Percentiles rank a stretch among this genome's conserved stretches.
Evolutionary conservation across 1,139 yeast species (phyloP).

Genomic region (Saccharomyces pastorianus): DNA sequence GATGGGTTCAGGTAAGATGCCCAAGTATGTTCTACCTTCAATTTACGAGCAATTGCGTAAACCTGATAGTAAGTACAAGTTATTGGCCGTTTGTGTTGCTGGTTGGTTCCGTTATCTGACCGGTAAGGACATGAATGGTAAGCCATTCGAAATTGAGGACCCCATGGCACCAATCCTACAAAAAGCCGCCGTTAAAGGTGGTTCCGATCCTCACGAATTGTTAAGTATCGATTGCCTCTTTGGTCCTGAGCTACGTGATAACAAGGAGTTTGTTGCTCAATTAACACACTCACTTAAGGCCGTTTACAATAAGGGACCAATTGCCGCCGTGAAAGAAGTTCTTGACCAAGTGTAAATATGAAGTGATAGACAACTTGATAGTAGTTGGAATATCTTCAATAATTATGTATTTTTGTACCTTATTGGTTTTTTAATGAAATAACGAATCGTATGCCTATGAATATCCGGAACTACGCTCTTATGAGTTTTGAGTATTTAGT

Average conservation of each 20-base stretch:
- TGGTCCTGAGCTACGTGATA: constrained; percentile 24
- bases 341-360: constrained; percentile 17
- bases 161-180: constrained; percentile 11
- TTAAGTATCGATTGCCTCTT: constrained; percentile 4
- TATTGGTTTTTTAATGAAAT: no score
- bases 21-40: background rate
- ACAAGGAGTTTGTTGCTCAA: constrained; percentile 25
- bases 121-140: constrained; percentile 8
- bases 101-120: constrained; percentile 9
- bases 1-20: constrained; percentile 9
- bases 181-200: constrained; percentile 8
- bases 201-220: constrained; percentile 9
- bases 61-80: background rate
- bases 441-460: no score
- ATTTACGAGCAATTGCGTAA: background rate
- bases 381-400: background rate
- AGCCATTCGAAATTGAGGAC: constrained; percentile 28
- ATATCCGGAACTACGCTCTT: no score
- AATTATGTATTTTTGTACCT: background rate
- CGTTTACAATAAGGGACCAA: constrained; percentile 16
- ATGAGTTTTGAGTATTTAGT: no score
- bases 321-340: constrained; percentile 3
- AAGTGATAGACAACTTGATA: no score
- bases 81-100: constrained; percentile 4
- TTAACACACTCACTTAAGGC: constrained; percentile 12